Conservation (phyloP, 169 alveolate genomes). For the Plasmodium reichenowi region DNA sequence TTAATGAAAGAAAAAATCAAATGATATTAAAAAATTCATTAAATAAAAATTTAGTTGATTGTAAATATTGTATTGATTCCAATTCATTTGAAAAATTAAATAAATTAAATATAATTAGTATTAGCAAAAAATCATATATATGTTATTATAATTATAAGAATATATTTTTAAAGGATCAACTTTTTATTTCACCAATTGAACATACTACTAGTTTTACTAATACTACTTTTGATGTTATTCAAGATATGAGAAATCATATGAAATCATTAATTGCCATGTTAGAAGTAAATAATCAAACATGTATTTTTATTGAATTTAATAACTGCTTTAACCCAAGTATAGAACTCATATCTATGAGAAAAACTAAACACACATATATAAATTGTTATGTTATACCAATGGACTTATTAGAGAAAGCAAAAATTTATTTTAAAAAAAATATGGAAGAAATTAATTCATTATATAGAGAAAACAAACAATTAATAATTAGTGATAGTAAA, state of each 20-base stretch:
- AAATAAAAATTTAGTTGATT: conserved; percentile 72
- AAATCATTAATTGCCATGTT: conserved; percentile 75
- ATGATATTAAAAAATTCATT: conserved; percentile 52
- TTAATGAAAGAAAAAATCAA: conserved; percentile 34
- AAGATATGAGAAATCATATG: conserved; percentile 75
- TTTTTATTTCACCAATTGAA: conserved; percentile 75
- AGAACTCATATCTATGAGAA: conserved; percentile 66
- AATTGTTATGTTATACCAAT: conserved; percentile 74
- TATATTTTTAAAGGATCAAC: conserved; percentile 66
- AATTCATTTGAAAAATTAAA: conserved; percentile 55
- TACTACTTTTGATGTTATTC: conserved; percentile 61
- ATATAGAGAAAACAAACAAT: conserved; percentile 78
- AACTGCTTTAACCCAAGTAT: conserved; percentile 64
- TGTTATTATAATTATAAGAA: conserved; percentile 76
- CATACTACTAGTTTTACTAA: conserved; percentile 72
- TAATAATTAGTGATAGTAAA: conserved; percentile 65
- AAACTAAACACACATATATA: conserved; percentile 74
- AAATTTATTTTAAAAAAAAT: conserved; percentile 76
- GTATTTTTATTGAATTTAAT: conserved; percentile 76
- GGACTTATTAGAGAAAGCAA: conserved; percentile 66
- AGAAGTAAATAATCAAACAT: conserved; percentile 65
- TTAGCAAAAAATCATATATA: conserved; percentile 70
- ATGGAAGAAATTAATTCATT: conserved; percentile 68
- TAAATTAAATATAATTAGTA: conserved; percentile 73
- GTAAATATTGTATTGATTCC: conserved; percentile 73